Percentiles rank a stretch among this genome's conserved stretches.
Evolutionary conservation across 176 grass and related monocot species (phyloP).

Genomic region (Zizania latifolia): DNA sequence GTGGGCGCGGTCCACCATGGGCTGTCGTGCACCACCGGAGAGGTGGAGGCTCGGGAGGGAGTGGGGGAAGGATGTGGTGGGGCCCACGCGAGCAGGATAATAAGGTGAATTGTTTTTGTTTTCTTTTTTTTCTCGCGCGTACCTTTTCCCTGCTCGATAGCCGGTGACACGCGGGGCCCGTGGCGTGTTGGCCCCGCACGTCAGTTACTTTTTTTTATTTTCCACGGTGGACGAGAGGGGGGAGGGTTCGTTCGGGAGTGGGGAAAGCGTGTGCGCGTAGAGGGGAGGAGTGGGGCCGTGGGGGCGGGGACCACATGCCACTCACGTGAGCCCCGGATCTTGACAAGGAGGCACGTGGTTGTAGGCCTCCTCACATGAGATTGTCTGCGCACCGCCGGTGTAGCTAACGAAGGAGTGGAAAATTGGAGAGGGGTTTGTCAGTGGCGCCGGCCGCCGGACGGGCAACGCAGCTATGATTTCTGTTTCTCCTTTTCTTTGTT

Average conservation of each 20-base stretch:
- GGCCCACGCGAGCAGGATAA: slow-evolving; percentile 33
- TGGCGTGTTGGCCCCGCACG: not conserved
- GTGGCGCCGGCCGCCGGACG: no score
- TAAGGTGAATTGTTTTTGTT: slow-evolving; percentile 2
- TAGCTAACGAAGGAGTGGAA: no score
- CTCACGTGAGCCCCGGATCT: slow-evolving; percentile 50
- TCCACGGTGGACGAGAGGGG: not conserved
- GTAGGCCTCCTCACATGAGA: not conserved
- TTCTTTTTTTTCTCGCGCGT: not conserved
- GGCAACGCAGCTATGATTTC: no score
- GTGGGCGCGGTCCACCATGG: slow-evolving; percentile 39
- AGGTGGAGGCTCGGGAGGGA: not conserved
- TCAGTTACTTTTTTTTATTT: not conserved
- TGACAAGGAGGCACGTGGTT: slow-evolving; percentile 32
- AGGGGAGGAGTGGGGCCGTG: not conserved
- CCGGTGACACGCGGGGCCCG: slow-evolving; percentile 23
- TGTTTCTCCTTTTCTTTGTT: not conserved
- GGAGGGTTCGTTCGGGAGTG: slow-evolving; percentile 19
- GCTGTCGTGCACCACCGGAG: slow-evolving; percentile 27
- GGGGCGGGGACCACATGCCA: slow-evolving; percentile 24
- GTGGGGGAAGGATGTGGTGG: slow-evolving; percentile 15
- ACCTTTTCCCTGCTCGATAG: slow-evolving; percentile 22
- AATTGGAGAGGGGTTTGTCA: no score
- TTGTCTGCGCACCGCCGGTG: not conserved
- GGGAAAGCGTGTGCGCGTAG: slow-evolving; percentile 40